Conservation (phyloP, 768 basidiomycete genomes). For the Mycena albidolilacea region DNA sequence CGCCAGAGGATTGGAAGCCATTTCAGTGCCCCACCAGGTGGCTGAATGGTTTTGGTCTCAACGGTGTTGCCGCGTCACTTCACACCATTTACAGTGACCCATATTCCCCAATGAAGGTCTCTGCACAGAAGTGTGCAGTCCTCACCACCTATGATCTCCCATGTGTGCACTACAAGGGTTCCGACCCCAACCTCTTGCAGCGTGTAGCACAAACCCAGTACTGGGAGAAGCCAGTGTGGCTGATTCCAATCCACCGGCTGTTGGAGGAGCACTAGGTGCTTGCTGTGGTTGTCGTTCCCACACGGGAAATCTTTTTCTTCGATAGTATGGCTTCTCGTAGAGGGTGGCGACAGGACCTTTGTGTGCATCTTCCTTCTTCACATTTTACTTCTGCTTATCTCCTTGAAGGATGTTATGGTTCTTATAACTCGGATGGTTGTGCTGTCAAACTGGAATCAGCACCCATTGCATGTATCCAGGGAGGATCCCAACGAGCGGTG, state of each 20-base stretch:
- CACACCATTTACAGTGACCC: constrained; percentile 7
- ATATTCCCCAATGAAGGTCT: neutral
- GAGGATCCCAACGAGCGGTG: too few relatives aligned
- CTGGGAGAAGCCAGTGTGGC: constrained; percentile 52
- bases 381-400: constrained; percentile 39
- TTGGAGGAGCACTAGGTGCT: constrained; percentile 51
- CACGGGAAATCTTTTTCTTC: constrained; percentile 5
- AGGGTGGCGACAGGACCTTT: too few relatives aligned
- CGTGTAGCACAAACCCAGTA: constrained; percentile 36
- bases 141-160: constrained; percentile 42
- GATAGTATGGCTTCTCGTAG: too few relatives aligned
- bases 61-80: constrained; percentile 43
- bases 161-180: constrained; percentile 32
- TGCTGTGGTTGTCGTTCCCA: constrained; percentile 36
- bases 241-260: constrained; percentile 54
- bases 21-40: neutral
- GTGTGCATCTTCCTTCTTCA: constrained; percentile 9
- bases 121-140: constrained; percentile 23
- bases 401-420: constrained; percentile 28
- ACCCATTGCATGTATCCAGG: too few relatives aligned
- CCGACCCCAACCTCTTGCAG: constrained; percentile 44
- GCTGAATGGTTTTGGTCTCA: constrained; percentile 48
- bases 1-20: constrained; percentile 16
- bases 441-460: constrained; percentile 26
- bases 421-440: constrained; percentile 32